Base-by-base conservation (phyloP, 2,329 filamentous ascomycete species). In the Aureobasidium sp. region DNA sequence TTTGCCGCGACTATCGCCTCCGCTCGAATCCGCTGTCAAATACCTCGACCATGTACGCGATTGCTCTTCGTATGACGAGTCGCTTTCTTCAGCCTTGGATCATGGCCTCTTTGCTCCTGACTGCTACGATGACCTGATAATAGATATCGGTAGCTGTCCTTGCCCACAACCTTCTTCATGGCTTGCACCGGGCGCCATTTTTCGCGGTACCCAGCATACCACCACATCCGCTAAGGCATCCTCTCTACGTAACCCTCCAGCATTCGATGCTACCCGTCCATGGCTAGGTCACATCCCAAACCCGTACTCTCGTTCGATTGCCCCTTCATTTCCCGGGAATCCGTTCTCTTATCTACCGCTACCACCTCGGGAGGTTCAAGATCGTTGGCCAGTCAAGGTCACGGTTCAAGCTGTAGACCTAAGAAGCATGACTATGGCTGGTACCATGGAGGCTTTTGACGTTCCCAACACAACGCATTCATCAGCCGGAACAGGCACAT, bases 391-490 rank as follows among this genome's bases (percentile, higher is more conserved):
- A 7, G 85, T 88, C 33, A 84, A 84, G 63, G 84, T 88, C 57
- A 84, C 79, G 2, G 80, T 88, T 40, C 83, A 87, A 66, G 75
- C 79, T 19, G 78, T 87, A 47, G 83, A 88, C 69, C 80, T 79
- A 66, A 73, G 77, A 4, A 76, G 74, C 19, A 85, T 87, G 83
- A 83, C 81, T 0, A 70, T 88, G 19, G 81, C 83, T 23, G 85
- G 84, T 4, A 87, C 84, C 8, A 88, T 88, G 85, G 83, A 86
- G 71, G 85, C 85, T 4, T 86, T 85, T 72, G 84, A 87, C 65
- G 84, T 86, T 13, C 84, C 84, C 2, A 77, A 75, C 33, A 74
- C 77, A 61, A 65, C 63, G 63, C 66, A 51, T 45, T 13, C 51
- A 17, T 21, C 31, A 17, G n/a, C 46, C 13, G 61, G 64, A 33